Evolutionary conservation across 139 green algal genomes (phyloP).

Genomic region (Haematococcus lacustris): DNA sequence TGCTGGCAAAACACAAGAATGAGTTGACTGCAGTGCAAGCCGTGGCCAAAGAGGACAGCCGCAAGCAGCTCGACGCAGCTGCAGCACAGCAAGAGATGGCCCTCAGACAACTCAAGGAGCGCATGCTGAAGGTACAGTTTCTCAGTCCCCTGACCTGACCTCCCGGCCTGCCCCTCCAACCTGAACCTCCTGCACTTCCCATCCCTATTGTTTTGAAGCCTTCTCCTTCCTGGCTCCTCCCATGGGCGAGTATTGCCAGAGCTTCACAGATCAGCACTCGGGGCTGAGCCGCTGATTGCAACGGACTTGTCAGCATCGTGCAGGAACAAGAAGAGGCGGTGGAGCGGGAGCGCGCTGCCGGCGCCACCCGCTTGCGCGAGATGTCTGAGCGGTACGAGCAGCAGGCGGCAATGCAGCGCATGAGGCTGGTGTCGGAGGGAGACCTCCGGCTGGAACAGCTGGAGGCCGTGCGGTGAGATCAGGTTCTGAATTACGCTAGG

Average conservation of each 20-base stretch:
- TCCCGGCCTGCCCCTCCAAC: too few species aligned
- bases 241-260: neutral
- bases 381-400: conserved; percentile 37
- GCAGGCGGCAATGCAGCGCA: conserved; percentile 27
- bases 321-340: conserved; percentile 43
- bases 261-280: too few species aligned
- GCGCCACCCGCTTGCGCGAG: conserved; percentile 29
- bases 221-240: too few species aligned
- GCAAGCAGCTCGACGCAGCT: conserved; percentile 19
- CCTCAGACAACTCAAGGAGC: conserved; percentile 15
- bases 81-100: conserved; percentile 29
- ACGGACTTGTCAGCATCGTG: too few species aligned
- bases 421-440: conserved; percentile 37
- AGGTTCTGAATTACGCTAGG: neutral
- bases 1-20: conserved; percentile 34
- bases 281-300: neutral
- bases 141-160: too few species aligned
- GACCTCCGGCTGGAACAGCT: conserved; percentile 40
- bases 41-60: conserved; percentile 30
- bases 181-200: too few species aligned
- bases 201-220: too few species aligned
- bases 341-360: conserved; percentile 37
- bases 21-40: conserved; percentile 36
- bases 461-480: conserved; percentile 21
- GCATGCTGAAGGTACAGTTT: conserved; percentile 17